Base-by-base conservation (phyloP, 2,329 filamentous ascomycete species). In the Dactylella cylindrospora region DNA sequence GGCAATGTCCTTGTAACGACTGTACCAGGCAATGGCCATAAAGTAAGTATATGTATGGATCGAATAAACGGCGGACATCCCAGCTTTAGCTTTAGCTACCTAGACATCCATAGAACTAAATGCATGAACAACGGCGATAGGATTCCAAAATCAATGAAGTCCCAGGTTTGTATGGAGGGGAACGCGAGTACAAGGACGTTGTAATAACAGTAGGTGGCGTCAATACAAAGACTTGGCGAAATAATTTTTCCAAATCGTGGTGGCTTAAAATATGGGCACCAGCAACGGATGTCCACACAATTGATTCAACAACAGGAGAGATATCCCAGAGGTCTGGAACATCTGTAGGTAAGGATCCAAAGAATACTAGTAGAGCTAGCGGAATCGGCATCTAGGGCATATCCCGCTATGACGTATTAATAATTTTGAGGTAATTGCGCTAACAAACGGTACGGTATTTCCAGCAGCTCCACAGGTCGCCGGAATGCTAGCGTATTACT, bases 241-340 rank as follows among this genome's bases (percentile, higher is more conserved):
- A 55, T 36, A 10, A 7, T 15, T 44, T 9, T 17, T 35, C 40
- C 8, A 40, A 13, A 8, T 12, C 17, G 12, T 28, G 35, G 6
- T 57, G 22, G 19, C 15, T 57, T 13, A 28, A 31, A 9, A 40
- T 57, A n/a, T 57, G 52, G 52, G 52, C 35, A 13, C 49, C 38
- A 2, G 28, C 17, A 17, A 26, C 13, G 2, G 4, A 29, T 2
- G 22, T 53, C n/a, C 3, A 28, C 2, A 9, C 26, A 4, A 5
- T 25, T 15, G 6, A 5, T 3, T 2, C 17, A 6, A 26, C 10
- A n/a, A 19, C 13, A 22, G 3, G 17, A 13, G 8, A 1, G 4
- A 23, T 15, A 19, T 3, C 15, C 1, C 4, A 12, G 28, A 5
- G 15, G n/a, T 22, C 1, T n/a, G 51, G 51, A 23, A 49, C 43